Evolutionary conservation across 345 rosid species (phyloP), one percentile per base, ranked within the genome.

Genomic region (Cardamine occulta): DNA sequence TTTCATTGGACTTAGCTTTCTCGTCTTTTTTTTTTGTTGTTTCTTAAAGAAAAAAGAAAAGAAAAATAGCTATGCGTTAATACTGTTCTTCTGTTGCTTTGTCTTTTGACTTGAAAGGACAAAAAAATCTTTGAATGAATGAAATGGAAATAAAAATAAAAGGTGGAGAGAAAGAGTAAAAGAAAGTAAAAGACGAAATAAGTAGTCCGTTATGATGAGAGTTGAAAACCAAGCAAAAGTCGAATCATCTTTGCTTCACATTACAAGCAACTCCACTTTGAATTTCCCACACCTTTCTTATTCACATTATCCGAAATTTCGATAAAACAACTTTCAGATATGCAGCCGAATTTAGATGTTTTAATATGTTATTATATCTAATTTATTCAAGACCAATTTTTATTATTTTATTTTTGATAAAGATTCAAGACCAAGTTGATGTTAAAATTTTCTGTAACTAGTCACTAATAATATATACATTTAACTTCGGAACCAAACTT

Each of bases 141-240:
- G 18, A 56, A 48, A 67, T 17, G 8, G 51, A 47, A 67, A 67
- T 12, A 5, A 51, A 60, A 32, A n/a, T 3, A 48, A 58, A 66
- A 68, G 61, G 21, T 55, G 57, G 21, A 21, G 54, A 51, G 73
- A 72, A 66, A 59, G 56, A 68, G 65, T 53, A 69, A 76, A 68
- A 61, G 49, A 68, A 47, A 55, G 72, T 64, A 59, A 72, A 72
- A 78, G 73, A 78, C 63, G 77, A 67, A 78, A 78, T 78, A 67
- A 78, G 78, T 73, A 73, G 70, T 66, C 65, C 19, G 70, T 61
- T 73, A 78, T 78, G 78, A 78, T 78, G 70, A 78, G 70, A 62
- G 81, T 78, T 78, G 81, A 78, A 78, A 78, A 78, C 81, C 69
- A 78, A 68, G 74, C 81, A 72, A 78, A 78, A 78, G 81, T 55